Evolutionary conservation across 768 basidiomycete species (phyloP).

Genomic region (Udeniomyces megalosporus): DNA sequence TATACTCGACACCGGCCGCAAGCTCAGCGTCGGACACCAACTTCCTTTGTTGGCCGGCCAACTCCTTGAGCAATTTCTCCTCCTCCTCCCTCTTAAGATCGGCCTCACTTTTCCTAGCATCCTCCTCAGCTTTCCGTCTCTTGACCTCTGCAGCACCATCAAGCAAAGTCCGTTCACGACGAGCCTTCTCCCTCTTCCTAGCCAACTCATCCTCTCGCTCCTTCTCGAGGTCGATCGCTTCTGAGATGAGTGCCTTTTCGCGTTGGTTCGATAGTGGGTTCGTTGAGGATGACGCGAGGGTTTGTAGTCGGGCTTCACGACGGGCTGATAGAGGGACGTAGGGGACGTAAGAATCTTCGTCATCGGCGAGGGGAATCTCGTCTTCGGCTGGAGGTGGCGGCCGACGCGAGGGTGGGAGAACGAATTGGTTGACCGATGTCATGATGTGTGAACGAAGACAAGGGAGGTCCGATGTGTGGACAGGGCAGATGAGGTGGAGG

Average conservation of each 20-base stretch:
- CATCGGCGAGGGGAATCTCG: not conserved
- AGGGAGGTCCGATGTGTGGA: too few species aligned
- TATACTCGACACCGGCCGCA: slow-evolving; percentile 81
- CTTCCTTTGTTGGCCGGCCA: slow-evolving; percentile 66
- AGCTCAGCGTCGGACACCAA: slow-evolving; percentile 84
- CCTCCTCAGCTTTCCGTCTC: slow-evolving; percentile 61
- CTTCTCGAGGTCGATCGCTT: slow-evolving; percentile 36
- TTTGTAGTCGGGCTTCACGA: slow-evolving; percentile 9
- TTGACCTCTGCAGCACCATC: slow-evolving; percentile 94
- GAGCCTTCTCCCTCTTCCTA: slow-evolving; percentile 48
- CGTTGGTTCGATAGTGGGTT: slow-evolving; percentile 27
- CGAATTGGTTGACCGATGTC: too few species aligned
- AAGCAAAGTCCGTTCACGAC: slow-evolving; percentile 73
- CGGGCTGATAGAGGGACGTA: slow-evolving; percentile 14
- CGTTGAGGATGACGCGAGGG: not conserved
- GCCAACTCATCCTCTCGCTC: slow-evolving; percentile 72
- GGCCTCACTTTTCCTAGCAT: slow-evolving; percentile 72
- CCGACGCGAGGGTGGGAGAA: not conserved
- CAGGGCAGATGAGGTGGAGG: too few species aligned
- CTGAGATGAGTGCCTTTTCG: slow-evolving; percentile 37
- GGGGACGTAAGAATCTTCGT: slow-evolving; percentile 11
- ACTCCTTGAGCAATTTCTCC: slow-evolving; percentile 77
- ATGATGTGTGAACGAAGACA: too few species aligned
- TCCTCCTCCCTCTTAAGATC: slow-evolving; percentile 78
- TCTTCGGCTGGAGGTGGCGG: not conserved